Evolutionary conservation across 768 basidiomycete species (phyloP), one percentile per base, ranked within the genome.

Genomic region (Suillus clintonianus): DNA sequence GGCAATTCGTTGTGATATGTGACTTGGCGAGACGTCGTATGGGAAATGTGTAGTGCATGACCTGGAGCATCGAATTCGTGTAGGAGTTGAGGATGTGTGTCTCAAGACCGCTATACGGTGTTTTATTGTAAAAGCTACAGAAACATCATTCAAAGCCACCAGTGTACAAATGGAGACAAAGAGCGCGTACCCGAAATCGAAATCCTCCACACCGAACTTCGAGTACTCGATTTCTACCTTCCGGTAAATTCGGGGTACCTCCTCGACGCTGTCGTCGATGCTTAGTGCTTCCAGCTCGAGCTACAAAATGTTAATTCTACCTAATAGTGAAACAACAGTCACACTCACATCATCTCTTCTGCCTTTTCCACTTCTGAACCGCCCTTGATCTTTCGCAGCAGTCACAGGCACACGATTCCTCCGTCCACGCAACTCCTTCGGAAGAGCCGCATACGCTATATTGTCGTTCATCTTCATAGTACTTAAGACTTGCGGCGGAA

Each of bases 201-300:
- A 99, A 76, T 99, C 97, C 73, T 98, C 97, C 19, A 99, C 94
- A 5, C 97, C 97, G 70, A 99, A 99, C 71, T 96, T 97, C 43
- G 94, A 96, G 74, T 99, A 99, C 76, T 96, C 94, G 70, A 99
- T 99, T 77, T 98, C 96, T 17, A 97, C 95, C 70, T 89, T 90
- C 63, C 92, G 88, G 74, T 97, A 99, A 64, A 88, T 84, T 61
- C 84, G 85, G 1, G 96, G 94, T 55, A 95, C 85, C 34, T 86
- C 83, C 42, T 84, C 86, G 34, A 80, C 81, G 22, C 75, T 78
- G 59, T 84, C 81, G 61, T 87, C 86, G 58, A 82, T 80, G 5
- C 76, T 75, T 27, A 84, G 79, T n/a, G 80, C 80, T 36, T 88
- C 86, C 7, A 82, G 81, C 41, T 86, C 87, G 9, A 78, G 62